Conservation (phyloP, 2,329 filamentous ascomycete species). For the Cladosporium sp. region DNA sequence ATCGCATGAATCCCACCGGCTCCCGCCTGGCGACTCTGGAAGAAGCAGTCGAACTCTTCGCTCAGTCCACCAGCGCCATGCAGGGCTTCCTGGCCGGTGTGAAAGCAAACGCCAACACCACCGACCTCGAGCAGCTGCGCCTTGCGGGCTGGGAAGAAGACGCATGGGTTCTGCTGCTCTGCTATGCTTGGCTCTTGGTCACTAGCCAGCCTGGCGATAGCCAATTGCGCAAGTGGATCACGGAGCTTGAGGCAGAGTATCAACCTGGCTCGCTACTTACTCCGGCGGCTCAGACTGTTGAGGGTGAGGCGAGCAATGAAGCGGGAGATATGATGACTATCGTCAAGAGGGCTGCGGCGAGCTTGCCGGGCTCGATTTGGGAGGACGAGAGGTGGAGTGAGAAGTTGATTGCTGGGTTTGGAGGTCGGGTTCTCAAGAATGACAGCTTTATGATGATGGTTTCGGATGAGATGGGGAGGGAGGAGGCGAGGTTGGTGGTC, state of each 20-base stretch:
- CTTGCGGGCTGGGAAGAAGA: constrained; percentile 35
- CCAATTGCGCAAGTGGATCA: constrained; percentile 5
- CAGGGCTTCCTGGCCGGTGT: constrained; percentile 30
- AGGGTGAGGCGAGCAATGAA: constrained; percentile 18
- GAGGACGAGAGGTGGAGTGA: constrained; percentile 23
- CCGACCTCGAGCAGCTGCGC: constrained; percentile 27
- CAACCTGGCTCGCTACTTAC: constrained; percentile 2
- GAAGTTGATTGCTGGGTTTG: constrained; percentile 27
- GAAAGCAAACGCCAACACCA: constrained; percentile 26
- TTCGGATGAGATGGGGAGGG: constrained; percentile 16
- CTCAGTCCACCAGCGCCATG: constrained; percentile 3
- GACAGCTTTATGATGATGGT: constrained; percentile 33
- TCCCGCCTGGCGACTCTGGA: constrained; percentile 10
- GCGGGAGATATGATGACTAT: constrained; percentile 23
- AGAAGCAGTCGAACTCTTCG: constrained; percentile 4
- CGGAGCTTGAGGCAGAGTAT: constrained; percentile 6
- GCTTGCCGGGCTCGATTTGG: constrained; percentile 23
- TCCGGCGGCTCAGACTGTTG: constrained; percentile 8
- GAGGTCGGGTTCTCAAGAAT: constrained; percentile 25
- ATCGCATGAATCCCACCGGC: constrained; percentile 9
- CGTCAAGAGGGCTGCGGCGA: constrained; percentile 19
- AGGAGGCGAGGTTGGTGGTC: constrained; percentile 27
- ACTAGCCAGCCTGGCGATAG: constrained; percentile 49
- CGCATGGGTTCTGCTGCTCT: constrained; percentile 32
- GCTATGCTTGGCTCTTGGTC: constrained; percentile 38